These are phyloP conservation scores for Phlyctochytrium planicorne DNA, from an alignment of 192 early-diverging fungal species.

Conservation along the genomic window DNA sequence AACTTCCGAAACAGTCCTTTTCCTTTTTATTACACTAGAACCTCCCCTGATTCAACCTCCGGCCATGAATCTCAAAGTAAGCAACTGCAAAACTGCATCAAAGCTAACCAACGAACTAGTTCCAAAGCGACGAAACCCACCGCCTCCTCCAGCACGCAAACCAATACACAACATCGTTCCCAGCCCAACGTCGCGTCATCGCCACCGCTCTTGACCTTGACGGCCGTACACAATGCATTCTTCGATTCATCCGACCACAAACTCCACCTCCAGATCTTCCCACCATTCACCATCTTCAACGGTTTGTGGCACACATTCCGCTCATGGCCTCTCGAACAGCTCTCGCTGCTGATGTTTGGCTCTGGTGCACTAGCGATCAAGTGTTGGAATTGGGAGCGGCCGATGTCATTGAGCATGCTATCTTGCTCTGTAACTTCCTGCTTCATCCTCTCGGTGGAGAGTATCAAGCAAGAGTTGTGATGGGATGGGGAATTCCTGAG, in stretches of 20 bases:
- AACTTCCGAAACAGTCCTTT: conserved; percentile 35
- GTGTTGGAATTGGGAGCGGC: conserved; percentile 50
- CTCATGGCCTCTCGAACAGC: conserved; percentile 37
- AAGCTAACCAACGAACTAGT: conserved; percentile 17
- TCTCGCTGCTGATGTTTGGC: conserved; percentile 23
- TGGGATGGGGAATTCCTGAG: conserved; percentile 47
- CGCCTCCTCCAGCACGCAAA: conserved; percentile 28
- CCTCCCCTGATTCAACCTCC: conserved; percentile 47
- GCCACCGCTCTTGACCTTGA: conserved; percentile 31
- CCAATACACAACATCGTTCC: conserved; percentile 7
- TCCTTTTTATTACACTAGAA: conserved; percentile 59
- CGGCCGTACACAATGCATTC: conserved; percentile 42
- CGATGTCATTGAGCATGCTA: conserved; percentile 52
- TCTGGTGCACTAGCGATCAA: conserved; percentile 50
- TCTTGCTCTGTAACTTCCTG: conserved; percentile 54
- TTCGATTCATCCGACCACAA: conserved; percentile 51
- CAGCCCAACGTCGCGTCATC: neutral
- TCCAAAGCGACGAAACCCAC: conserved; percentile 44
- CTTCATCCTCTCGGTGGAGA: conserved; percentile 17
- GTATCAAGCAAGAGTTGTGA: conserved; percentile 41
- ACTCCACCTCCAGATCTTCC: conserved; percentile 34
- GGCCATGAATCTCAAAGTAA: conserved; percentile 34
- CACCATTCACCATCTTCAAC: conserved; percentile 26
- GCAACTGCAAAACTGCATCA: too few relatives aligned
- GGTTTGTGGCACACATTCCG: conserved; percentile 52